A percentile compares a stretch with the other conserved stretches of the same genome.
Conservation (phyloP, 176 grass and related monocot genomes). For the Raddia guianensis region DNA sequence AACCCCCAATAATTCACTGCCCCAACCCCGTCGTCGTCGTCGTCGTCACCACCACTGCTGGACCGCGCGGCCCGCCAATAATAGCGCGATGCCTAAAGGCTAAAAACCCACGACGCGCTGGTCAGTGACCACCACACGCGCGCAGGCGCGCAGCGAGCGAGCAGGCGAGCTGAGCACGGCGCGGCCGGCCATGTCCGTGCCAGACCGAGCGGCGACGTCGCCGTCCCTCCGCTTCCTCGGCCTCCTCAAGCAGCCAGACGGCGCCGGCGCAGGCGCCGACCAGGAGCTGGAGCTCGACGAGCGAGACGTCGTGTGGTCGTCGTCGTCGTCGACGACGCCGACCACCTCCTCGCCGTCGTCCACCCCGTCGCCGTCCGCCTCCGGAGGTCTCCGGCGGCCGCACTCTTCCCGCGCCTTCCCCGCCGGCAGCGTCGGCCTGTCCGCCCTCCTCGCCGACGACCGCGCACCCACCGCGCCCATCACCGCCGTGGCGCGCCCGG, state of each 20-base stretch:
- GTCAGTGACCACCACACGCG: slow-evolving; percentile 17
- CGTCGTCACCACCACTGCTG: slow-evolving; percentile 8
- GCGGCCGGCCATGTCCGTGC: slow-evolving; percentile 44
- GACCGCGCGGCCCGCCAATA: slow-evolving; percentile 34
- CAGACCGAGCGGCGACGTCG: slow-evolving; percentile 43
- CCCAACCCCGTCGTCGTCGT: slow-evolving; percentile 24
- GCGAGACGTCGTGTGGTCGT: slow-evolving; percentile 81
- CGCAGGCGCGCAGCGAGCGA: not conserved
- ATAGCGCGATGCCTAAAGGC: slow-evolving; percentile 36
- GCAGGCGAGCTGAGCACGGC: not conserved
- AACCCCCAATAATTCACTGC: slow-evolving; percentile 69
- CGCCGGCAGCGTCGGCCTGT: slow-evolving; percentile 51
- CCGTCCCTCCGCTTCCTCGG: slow-evolving; percentile 77
- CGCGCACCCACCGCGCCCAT: slow-evolving; percentile 30
- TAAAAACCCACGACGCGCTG: slow-evolving; percentile 26
- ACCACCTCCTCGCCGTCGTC: slow-evolving; percentile 47
- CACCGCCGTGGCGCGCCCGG: slow-evolving; percentile 25
- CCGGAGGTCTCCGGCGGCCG: slow-evolving; percentile 13
- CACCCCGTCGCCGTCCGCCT: slow-evolving; percentile 17
- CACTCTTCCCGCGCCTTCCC: slow-evolving; percentile 44
- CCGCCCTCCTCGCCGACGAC: slow-evolving; percentile 55
- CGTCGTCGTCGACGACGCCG: slow-evolving; percentile 42
- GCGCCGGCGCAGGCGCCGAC: not conserved
- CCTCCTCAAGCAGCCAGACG: slow-evolving; percentile 63
- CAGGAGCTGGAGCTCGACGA: slow-evolving; percentile 81